phyloP scores from a whole-genome alignment of 1,284 basidiomycete species.

The Sanghuangporus weigelae region DNA sequence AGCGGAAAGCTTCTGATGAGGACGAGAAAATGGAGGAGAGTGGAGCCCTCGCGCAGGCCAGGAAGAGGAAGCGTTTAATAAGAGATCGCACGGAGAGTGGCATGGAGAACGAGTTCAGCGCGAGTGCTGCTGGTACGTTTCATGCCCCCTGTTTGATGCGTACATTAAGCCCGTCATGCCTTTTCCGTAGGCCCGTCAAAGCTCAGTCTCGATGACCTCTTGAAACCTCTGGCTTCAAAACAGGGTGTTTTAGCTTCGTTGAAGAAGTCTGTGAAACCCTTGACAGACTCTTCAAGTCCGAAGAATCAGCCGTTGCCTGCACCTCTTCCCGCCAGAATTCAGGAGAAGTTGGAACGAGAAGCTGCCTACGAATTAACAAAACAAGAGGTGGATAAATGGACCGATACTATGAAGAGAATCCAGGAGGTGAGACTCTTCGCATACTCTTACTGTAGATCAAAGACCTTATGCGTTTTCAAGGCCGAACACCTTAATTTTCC shows the following conservation, averaged over 20 bases:
- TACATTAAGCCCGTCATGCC: conserved; percentile 4
- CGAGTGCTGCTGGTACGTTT: conserved; percentile 41
- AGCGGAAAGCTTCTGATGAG: conserved; percentile 60
- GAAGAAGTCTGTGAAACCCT: conserved; percentile 62
- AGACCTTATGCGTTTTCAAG: conserved; percentile 30
- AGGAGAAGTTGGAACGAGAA: conserved; percentile 88
- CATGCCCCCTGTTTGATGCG: not conserved
- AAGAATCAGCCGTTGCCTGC: conserved; percentile 66
- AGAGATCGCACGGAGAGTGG: conserved; percentile 73
- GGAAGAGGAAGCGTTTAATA: conserved; percentile 57
- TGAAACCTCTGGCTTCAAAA: conserved; percentile 57
- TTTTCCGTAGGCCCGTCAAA: conserved; percentile 39
- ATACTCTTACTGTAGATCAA: not conserved
- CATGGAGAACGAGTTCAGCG: conserved; percentile 68
- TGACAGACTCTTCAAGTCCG: conserved; percentile 44
- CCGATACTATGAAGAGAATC: conserved; percentile 83
- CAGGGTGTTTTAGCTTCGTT: conserved; percentile 58
- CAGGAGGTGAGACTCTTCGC: conserved; percentile 50
- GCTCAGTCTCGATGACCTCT: conserved; percentile 69
- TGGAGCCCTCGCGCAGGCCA: conserved; percentile 20
- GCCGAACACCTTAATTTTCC: conserved; percentile 93
- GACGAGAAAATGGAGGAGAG: conserved; percentile 20
- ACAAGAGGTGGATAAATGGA: conserved; percentile 92
- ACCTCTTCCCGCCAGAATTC: conserved; percentile 80
- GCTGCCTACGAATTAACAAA: conserved; percentile 94